These are phyloP conservation scores for Penicillium crystallinum DNA, from an alignment of 495 filamentous ascomycete genomes.

Conservation along the genomic window DNA sequence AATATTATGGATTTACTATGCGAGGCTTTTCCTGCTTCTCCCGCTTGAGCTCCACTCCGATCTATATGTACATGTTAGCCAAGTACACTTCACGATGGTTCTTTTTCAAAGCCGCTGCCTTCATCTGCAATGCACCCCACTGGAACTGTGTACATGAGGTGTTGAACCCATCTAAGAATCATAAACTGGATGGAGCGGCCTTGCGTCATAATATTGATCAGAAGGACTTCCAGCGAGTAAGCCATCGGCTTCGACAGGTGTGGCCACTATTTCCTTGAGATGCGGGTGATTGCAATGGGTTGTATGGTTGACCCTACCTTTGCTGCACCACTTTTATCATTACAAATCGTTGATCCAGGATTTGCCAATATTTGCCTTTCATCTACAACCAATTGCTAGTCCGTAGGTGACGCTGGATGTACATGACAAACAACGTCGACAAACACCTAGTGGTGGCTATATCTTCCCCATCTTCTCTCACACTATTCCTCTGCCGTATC, in stretches of 20 bases:
- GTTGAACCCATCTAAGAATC: constrained; percentile 45
- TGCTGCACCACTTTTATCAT: not conserved
- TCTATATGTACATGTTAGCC: constrained; percentile 46
- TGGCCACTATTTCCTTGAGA: constrained; percentile 38
- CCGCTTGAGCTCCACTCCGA: constrained; percentile 18
- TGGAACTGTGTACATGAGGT: constrained; percentile 39
- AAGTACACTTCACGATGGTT: constrained; percentile 48
- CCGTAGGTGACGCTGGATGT: too few relatives aligned
- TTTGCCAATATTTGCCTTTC: not conserved
- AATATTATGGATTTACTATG: constrained; percentile 34
- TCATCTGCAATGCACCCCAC: constrained; percentile 30
- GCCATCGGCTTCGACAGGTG: constrained; percentile 30
- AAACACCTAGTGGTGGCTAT: not conserved
- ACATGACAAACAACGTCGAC: not conserved
- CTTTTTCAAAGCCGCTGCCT: constrained; percentile 42
- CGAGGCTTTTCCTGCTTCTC: constrained; percentile 28
- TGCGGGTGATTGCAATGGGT: not conserved
- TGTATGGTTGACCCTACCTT: not conserved
- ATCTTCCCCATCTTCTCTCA: not conserved
- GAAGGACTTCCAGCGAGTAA: constrained; percentile 31
- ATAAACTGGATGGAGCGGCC: constrained; percentile 44
- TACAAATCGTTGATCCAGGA: not conserved
- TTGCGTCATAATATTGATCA: constrained; percentile 39
- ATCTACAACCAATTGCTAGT: too few relatives aligned
- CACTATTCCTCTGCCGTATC: too few relatives aligned